Evolutionary conservation across 805 yeast genomes (phyloP).

Genomic region (Deakozyma indianensis): DNA sequence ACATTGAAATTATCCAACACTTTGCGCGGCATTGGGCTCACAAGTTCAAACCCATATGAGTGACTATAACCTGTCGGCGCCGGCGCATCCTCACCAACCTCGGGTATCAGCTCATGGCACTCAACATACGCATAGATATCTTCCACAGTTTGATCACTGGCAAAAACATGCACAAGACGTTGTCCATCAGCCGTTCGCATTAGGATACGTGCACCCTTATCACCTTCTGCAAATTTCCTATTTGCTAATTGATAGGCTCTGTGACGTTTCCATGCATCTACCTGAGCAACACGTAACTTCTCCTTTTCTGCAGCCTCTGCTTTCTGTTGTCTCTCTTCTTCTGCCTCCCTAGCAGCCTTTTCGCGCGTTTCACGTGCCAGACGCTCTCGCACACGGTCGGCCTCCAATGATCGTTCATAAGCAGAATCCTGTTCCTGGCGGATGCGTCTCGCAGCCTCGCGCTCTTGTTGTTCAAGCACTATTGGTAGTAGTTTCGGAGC

Average conservation of each 20-base stretch:
- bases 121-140: conserved; percentile 66
- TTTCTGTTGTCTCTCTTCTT: conserved; percentile 10
- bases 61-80: conserved; percentile 30
- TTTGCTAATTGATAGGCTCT: conserved; percentile 21
- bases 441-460: conserved; percentile 38
- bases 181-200: conserved; percentile 51
- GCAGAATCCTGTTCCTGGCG: conserved; percentile 66
- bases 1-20: conserved; percentile 20
- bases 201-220: conserved; percentile 44
- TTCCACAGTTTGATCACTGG: conserved; percentile 32
- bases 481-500: conserved; percentile 47
- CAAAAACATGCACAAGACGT: conserved; percentile 38
- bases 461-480: conserved; percentile 48
- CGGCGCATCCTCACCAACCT: conserved; percentile 11
- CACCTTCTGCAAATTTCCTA: conserved; percentile 9
- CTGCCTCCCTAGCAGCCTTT: conserved; percentile 12
- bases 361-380: conserved; percentile 16
- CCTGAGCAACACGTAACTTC: conserved; percentile 8
- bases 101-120: conserved; percentile 20
- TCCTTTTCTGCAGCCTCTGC: conserved; percentile 11
- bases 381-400: conserved; percentile 44
- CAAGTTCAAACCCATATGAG: conserved; percentile 33
- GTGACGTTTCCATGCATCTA: conserved; percentile 37
- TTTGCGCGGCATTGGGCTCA: conserved; percentile 43
- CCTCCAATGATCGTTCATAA: conserved; percentile 51